Evolutionary conservation across 2,329 filamentous ascomycete genomes (phyloP).

Genomic region (Aphanocladium album): DNA sequence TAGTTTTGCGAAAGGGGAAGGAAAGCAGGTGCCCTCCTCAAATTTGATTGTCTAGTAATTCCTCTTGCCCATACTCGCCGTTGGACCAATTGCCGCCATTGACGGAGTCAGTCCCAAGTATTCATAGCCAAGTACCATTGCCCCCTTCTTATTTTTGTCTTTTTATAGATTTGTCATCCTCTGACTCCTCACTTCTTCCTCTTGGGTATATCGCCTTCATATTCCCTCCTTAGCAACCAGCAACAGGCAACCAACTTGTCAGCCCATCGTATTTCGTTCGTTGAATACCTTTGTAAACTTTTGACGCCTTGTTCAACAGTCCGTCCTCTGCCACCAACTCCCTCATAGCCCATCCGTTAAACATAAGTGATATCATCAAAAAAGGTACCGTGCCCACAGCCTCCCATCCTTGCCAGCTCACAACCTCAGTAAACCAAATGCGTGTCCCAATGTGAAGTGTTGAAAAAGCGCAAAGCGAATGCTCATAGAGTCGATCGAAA

Average conservation of each 20-base stretch:
- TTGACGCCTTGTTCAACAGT: slow-evolving; percentile 7
- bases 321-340: slow-evolving; percentile 22
- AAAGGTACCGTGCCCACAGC: slow-evolving; percentile 30
- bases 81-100: neutral
- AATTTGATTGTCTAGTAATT: slow-evolving; percentile 10
- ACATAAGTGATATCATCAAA: slow-evolving; percentile 30
- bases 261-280: neutral
- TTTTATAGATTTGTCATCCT: slow-evolving; percentile 20
- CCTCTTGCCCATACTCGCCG: slow-evolving; percentile 4
- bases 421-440: slow-evolving; percentile 24
- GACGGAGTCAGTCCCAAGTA: neutral
- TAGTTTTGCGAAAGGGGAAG: slow-evolving; percentile 2
- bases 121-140: slow-evolving; percentile 8
- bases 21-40: neutral
- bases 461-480: slow-evolving; percentile 2
- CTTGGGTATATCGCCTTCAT: slow-evolving; percentile 15
- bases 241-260: neutral
- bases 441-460: slow-evolving; percentile 10
- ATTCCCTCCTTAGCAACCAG: slow-evolving; percentile 13
- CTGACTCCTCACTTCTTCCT: slow-evolving; percentile 16
- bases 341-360: slow-evolving; percentile 27
- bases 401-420: slow-evolving; percentile 18
- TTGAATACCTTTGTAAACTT: slow-evolving; percentile 3
- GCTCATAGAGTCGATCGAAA: slow-evolving; percentile 4
- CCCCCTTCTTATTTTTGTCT: slow-evolving; percentile 22